Conservation (phyloP, 108 stramenopile species). For the Fragilaria crotonensis region DNA sequence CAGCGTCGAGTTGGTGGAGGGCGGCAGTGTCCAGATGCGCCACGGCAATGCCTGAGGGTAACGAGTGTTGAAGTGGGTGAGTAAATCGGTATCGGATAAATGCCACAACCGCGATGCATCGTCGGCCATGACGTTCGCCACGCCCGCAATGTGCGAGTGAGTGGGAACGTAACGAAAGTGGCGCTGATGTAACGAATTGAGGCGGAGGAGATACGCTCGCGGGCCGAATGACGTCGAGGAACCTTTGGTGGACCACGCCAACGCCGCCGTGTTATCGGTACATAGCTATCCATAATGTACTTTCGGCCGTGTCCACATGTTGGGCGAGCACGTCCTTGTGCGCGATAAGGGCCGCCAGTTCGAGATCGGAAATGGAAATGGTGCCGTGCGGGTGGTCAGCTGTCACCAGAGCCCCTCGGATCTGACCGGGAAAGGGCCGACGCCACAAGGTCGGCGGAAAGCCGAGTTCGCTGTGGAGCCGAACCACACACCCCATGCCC, state of each 20-base stretch:
- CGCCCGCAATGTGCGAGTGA: too few species aligned
- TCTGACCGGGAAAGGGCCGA: neutral
- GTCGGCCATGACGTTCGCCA: too few species aligned
- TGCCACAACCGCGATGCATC: too few species aligned
- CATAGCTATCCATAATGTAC: neutral
- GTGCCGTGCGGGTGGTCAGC: conserved; percentile 3
- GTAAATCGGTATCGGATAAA: neutral
- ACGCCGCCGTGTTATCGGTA: conserved; percentile 9
- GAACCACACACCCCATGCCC: conserved; percentile 27
- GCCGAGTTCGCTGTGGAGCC: too few species aligned
- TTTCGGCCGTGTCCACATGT: neutral
- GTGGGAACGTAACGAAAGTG: too few species aligned
- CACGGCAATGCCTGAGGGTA: conserved; percentile 10
- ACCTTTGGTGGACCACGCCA: conserved; percentile 9
- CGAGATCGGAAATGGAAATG: conserved; percentile 31
- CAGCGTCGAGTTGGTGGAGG: conserved; percentile 9
- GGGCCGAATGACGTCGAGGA: too few species aligned
- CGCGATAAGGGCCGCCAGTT: conserved; percentile 20
- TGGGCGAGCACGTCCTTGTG: neutral
- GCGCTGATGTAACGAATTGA: neutral
- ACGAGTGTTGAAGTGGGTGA: conserved; percentile 4
- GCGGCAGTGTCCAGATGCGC: conserved; percentile 7
- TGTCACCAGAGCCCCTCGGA: neutral
- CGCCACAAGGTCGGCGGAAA: neutral
- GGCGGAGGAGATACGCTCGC: neutral